Evolutionary conservation across 2,329 filamentous ascomycete genomes (phyloP).

Genomic region (Pezicula carpinea): DNA sequence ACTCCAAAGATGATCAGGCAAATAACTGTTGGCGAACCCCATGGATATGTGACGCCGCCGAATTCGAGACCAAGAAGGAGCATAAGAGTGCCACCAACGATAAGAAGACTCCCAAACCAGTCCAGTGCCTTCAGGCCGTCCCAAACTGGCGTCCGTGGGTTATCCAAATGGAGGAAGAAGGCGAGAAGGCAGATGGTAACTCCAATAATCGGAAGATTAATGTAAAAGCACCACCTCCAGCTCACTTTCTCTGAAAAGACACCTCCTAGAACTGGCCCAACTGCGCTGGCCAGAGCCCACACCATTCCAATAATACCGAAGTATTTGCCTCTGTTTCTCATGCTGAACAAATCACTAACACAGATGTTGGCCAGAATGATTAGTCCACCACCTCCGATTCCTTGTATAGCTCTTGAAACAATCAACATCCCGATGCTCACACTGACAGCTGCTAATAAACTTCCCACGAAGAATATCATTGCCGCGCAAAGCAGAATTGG

Average conservation of each 20-base stretch:
- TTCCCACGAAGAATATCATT: slow-evolving; percentile 47
- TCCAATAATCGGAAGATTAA: slow-evolving; percentile 26
- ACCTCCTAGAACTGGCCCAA: slow-evolving; percentile 65
- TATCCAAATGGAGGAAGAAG: slow-evolving; percentile 63
- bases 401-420: slow-evolving; percentile 42
- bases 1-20: slow-evolving; percentile 56
- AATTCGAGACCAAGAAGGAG: slow-evolving; percentile 82
- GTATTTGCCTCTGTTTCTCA: slow-evolving; percentile 40
- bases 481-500: slow-evolving; percentile 44
- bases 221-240: slow-evolving; percentile 53
- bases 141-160: slow-evolving; percentile 56
- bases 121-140: slow-evolving; percentile 58
- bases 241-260: slow-evolving; percentile 56
- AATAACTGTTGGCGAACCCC: slow-evolving; percentile 26
- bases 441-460: slow-evolving; percentile 43
- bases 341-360: slow-evolving; percentile 49
- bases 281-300: slow-evolving; percentile 59
- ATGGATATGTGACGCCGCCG: slow-evolving; percentile 70
- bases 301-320: slow-evolving; percentile 63
- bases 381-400: slow-evolving; percentile 47
- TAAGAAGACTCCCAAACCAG: slow-evolving; percentile 55
- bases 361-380: slow-evolving; percentile 48
- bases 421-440: slow-evolving; percentile 43
- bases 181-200: slow-evolving; percentile 45
- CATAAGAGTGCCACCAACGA: slow-evolving; percentile 74